A percentile compares a stretch with the other conserved stretches of the same genome.
Conservation (phyloP, 139 green algal genomes). For the Diplosphaera chodatii region DNA sequence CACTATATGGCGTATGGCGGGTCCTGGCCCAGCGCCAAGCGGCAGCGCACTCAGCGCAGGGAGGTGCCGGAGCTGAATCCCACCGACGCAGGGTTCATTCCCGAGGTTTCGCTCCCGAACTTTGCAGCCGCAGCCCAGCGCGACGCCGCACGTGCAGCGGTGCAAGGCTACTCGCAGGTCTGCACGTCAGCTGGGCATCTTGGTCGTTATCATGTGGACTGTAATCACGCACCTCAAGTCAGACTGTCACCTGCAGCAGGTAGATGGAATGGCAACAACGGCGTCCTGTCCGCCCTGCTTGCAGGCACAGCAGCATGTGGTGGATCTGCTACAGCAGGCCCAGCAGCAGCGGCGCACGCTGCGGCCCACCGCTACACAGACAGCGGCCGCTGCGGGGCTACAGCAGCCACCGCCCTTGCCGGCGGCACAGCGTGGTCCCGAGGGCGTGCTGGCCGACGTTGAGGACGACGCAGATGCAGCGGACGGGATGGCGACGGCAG, state of each 20-base stretch:
- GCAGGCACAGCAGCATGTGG: not conserved
- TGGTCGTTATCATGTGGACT: too few relatives aligned
- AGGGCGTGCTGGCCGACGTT: not conserved
- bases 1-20: not conserved
- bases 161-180: not conserved
- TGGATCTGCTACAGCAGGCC: not conserved
- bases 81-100: not conserved
- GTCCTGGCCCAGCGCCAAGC: not conserved
- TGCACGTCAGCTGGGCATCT: too few relatives aligned
- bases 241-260: too few relatives aligned
- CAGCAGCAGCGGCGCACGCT: not conserved
- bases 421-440: too few relatives aligned
- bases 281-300: too few relatives aligned
- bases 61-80: not conserved
- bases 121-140: not conserved
- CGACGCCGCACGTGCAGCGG: too few relatives aligned
- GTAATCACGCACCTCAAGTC: too few relatives aligned
- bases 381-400: not conserved
- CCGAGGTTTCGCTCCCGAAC: not conserved
- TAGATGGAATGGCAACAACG: too few relatives aligned
- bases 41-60: not conserved
- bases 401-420: not conserved
- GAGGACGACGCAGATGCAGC: not conserved
- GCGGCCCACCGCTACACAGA: not conserved
- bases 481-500: too few relatives aligned